These are phyloP conservation scores for Schizopora paradoxa DNA, from an alignment of 1,284 basidiomycete genomes.

Conservation along the genomic window DNA sequence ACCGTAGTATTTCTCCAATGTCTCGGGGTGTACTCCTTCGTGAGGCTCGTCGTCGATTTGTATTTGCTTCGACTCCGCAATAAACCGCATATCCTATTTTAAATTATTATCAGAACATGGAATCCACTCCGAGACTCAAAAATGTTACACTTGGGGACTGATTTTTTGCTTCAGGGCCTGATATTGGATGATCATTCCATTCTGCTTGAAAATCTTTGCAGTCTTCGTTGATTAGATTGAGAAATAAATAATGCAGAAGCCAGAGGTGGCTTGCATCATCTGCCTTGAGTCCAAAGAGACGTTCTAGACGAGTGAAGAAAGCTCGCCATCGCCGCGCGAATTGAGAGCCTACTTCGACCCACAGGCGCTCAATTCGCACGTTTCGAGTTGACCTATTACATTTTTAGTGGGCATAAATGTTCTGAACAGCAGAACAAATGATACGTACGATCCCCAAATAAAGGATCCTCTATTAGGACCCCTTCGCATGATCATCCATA, in stretches of 20 bases:
- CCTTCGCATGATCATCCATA: slow-evolving; percentile 18
- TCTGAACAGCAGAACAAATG: slow-evolving; percentile 13
- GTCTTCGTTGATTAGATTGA: slow-evolving; percentile 34
- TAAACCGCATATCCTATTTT: slow-evolving; percentile 28
- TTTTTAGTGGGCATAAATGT: slow-evolving; percentile 9
- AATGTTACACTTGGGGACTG: slow-evolving; percentile 26
- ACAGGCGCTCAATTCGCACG: slow-evolving; percentile 30
- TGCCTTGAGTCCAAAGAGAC: slow-evolving; percentile 29
- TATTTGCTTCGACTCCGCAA: slow-evolving; percentile 21
- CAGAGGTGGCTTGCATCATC: slow-evolving; percentile 33
- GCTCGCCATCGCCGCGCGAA: slow-evolving; percentile 35
- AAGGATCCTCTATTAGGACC: slow-evolving; percentile 20
- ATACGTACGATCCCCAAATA: slow-evolving; percentile 25
- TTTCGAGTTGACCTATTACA: slow-evolving; percentile 15
- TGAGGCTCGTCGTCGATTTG: slow-evolving; percentile 17
- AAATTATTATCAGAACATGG: slow-evolving; percentile 1
- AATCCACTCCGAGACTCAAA: neutral
- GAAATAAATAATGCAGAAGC: slow-evolving; percentile 39
- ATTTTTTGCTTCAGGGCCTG: slow-evolving; percentile 21
- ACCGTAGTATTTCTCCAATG: slow-evolving; percentile 17
- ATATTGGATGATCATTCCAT: slow-evolving; percentile 39
- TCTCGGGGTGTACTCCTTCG: slow-evolving; percentile 12
- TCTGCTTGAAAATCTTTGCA: slow-evolving; percentile 30
- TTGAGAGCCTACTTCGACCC: slow-evolving; percentile 38
- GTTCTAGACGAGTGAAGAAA: slow-evolving; percentile 36